These are phyloP conservation scores for Raffaelea ambrosiae DNA, from an alignment of 2,329 filamentous ascomycete species.

Conservation along the genomic window DNA sequence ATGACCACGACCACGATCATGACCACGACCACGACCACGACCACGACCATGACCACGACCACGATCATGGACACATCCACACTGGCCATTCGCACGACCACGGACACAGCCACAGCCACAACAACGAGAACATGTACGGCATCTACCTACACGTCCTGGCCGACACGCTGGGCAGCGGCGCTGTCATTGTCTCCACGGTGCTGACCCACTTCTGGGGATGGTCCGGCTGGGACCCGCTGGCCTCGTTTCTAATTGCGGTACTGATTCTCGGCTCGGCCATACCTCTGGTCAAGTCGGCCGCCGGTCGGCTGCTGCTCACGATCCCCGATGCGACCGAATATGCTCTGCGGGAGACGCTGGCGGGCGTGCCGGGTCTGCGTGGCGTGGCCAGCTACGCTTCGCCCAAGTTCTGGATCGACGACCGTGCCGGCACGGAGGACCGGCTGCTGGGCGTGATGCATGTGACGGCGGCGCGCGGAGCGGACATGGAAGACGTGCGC, in stretches of 20 bases:
- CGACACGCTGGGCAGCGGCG: constrained; percentile 87
- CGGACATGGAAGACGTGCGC: constrained; percentile 74
- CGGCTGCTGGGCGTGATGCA: constrained; percentile 89
- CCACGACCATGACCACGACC: constrained; percentile 19
- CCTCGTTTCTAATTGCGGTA: constrained; percentile 86
- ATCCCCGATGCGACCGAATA: constrained; percentile 83
- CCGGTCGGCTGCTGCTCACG: constrained; percentile 73
- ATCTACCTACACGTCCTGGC: constrained; percentile 95
- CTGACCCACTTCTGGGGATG: constrained; percentile 83
- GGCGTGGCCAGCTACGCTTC: constrained; percentile 81
- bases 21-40: constrained; percentile 19
- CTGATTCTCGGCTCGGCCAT: constrained; percentile 90
- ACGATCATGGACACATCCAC: constrained; percentile 17
- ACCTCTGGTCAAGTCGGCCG: constrained; percentile 78
- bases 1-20: constrained; percentile 27
- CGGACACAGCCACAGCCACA: constrained; percentile 46
- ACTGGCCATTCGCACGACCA: constrained; percentile 17
- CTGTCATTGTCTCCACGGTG: constrained; percentile 85
- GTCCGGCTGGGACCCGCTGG: constrained; percentile 90
- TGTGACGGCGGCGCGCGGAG: constrained; percentile 63
- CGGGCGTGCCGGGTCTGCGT: constrained; percentile 70
- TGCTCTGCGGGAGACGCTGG: constrained; percentile 73
- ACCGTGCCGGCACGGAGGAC: constrained; percentile 70
- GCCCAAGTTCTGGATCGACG: constrained; percentile 89
- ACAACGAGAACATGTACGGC: constrained; percentile 96